These are phyloP conservation scores for Candida andamanensis DNA, from an alignment of 805 yeast species.

Conservation along the genomic window DNA sequence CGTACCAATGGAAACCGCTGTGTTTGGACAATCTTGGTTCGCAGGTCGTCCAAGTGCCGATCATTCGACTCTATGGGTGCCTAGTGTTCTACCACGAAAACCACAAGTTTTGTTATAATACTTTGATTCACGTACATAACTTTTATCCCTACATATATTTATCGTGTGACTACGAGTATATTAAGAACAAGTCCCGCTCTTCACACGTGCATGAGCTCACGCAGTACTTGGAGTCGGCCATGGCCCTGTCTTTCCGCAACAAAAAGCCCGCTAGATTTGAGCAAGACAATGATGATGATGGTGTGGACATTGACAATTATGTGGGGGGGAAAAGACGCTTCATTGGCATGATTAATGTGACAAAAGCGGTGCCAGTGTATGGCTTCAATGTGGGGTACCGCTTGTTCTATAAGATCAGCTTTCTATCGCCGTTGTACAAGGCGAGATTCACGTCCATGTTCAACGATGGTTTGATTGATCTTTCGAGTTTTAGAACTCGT, in stretches of 20 bases:
- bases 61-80: slow-evolving; percentile 73
- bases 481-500: slow-evolving; percentile 3
- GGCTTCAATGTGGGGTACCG: slow-evolving; percentile 69
- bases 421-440: slow-evolving; percentile 58
- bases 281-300: slow-evolving; percentile 8
- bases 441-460: slow-evolving; percentile 48
- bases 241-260: slow-evolving; percentile 17
- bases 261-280: slow-evolving; percentile 3
- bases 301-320: neutral
- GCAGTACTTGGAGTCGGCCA: slow-evolving; percentile 38
- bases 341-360: slow-evolving; percentile 56
- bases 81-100: slow-evolving; percentile 48
- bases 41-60: slow-evolving; percentile 55
- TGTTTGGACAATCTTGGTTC: slow-evolving; percentile 43
- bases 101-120: slow-evolving; percentile 21
- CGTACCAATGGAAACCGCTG: slow-evolving; percentile 57
- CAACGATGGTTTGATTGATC: slow-evolving; percentile 16
- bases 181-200: neutral
- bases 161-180: slow-evolving; percentile 44
- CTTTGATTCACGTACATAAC: slow-evolving; percentile 72
- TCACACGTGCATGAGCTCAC: slow-evolving; percentile 31
- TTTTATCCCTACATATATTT: slow-evolving; percentile 77
- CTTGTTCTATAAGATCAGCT: slow-evolving; percentile 62
- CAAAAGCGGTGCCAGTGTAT: slow-evolving; percentile 77
- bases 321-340: slow-evolving; percentile 25